Percentiles rank a stretch among this genome's conserved stretches.
These are phyloP conservation scores for Tubosaeta sp. DNA, from an alignment of 768 basidiomycete species.

Conservation along the genomic window DNA sequence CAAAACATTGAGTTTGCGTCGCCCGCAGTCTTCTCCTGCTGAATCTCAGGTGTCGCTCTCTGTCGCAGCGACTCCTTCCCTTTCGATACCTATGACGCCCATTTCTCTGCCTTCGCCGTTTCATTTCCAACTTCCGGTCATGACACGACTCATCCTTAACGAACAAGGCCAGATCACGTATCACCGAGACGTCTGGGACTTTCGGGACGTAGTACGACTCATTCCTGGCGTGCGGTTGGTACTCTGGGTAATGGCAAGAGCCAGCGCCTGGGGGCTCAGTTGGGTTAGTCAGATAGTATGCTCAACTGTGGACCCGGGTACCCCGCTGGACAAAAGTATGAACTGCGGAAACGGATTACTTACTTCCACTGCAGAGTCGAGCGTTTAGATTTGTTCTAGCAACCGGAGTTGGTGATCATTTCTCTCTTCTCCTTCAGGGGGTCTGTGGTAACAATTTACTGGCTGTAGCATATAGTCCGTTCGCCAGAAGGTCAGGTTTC, in stretches of 20 bases:
- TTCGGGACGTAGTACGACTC: slow-evolving; percentile 71
- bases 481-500: neutral
- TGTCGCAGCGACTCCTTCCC: slow-evolving; percentile 39
- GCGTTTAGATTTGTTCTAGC: slow-evolving; percentile 6
- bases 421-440: neutral
- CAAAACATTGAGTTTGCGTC: slow-evolving; percentile 35
- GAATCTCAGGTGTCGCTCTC: slow-evolving; percentile 26
- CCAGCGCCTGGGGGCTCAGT: slow-evolving; percentile 55
- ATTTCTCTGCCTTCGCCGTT: slow-evolving; percentile 61
- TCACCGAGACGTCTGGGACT: slow-evolving; percentile 80
- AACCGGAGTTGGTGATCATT: neutral
- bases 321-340: neutral
- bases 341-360: slow-evolving; percentile 12
- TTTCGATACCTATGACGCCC: slow-evolving; percentile 57
- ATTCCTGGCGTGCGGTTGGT: slow-evolving; percentile 63
- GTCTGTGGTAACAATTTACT: neutral
- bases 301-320: slow-evolving; percentile 4
- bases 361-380: slow-evolving; percentile 2
- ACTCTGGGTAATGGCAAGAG: slow-evolving; percentile 65
- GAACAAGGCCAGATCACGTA: slow-evolving; percentile 76
- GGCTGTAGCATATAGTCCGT: neutral
- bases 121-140: slow-evolving; percentile 68
- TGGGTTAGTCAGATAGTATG: slow-evolving; percentile 27
- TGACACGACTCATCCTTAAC: slow-evolving; percentile 73
- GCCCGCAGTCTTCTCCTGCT: slow-evolving; percentile 29